Percentiles rank a stretch among this genome's conserved stretches.
phyloP scores from a whole-genome alignment of 1,139 yeast genomes.

The Scheffersomyces illinoinensis region DNA sequence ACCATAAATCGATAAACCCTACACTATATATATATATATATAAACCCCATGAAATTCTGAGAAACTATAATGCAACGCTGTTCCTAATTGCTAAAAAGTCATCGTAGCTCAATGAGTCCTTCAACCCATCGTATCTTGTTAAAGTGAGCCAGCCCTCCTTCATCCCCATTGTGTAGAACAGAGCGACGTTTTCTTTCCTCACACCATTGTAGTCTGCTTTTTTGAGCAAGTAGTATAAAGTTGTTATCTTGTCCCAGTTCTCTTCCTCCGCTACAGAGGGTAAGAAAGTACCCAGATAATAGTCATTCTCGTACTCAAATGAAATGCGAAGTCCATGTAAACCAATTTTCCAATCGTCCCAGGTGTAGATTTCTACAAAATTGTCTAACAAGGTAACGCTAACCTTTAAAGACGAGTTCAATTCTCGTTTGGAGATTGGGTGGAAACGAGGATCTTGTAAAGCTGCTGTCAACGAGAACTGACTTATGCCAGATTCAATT shows the following conservation, averaged over 20 bases:
- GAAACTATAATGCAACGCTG: not conserved
- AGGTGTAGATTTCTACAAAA: slow-evolving; percentile 52
- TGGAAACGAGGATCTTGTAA: slow-evolving; percentile 75
- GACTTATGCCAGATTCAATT: slow-evolving; percentile 57
- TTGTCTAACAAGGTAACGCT: slow-evolving; percentile 66
- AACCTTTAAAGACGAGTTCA: slow-evolving; percentile 40
- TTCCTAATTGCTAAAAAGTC: slow-evolving; percentile 20
- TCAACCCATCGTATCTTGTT: slow-evolving; percentile 42
- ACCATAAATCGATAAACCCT: not conserved
- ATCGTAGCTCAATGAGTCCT: slow-evolving; percentile 25
- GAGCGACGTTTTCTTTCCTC: slow-evolving; percentile 14
- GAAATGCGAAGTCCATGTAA: slow-evolving; percentile 72
- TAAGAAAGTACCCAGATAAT: slow-evolving; percentile 73
- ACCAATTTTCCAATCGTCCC: slow-evolving; percentile 80
- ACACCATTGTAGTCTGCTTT: slow-evolving; percentile 57
- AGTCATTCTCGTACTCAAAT: slow-evolving; percentile 35
- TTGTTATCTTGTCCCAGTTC: slow-evolving; percentile 74
- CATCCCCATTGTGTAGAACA: slow-evolving; percentile 32
- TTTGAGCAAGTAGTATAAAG: slow-evolving; percentile 65
- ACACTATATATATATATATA: not conserved
- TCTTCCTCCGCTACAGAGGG: slow-evolving; percentile 94
- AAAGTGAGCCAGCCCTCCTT: slow-evolving; percentile 37
- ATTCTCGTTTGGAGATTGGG: slow-evolving; percentile 60
- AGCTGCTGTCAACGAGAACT: slow-evolving; percentile 68
- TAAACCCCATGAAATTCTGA: not conserved